Evolutionary conservation across 1,284 basidiomycete species (phyloP).

Genomic region (Abortiporus biennis): DNA sequence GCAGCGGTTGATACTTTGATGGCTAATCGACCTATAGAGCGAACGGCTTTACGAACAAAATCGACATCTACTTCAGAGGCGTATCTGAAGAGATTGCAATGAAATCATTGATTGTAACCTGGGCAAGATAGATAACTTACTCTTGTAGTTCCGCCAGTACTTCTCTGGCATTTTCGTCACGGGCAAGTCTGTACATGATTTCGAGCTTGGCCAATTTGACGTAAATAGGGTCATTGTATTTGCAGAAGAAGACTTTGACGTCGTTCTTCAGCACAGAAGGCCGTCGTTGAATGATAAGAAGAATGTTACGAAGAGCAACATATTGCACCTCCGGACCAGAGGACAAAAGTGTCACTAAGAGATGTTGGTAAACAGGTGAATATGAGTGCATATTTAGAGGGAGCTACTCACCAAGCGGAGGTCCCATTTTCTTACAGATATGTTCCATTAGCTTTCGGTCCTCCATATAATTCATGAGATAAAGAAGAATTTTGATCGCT

Average conservation of each 20-base stretch:
- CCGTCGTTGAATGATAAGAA: constrained; percentile 93
- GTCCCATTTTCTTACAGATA: constrained; percentile 96
- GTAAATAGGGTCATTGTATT: constrained; percentile 99
- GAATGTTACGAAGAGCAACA: constrained; percentile 93
- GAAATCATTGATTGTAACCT: not conserved
- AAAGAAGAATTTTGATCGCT: constrained; percentile 92
- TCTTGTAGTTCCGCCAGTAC: constrained; percentile 94
- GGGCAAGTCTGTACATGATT: constrained; percentile 95
- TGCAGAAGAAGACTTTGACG: constrained; percentile 99
- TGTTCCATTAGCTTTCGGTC: constrained; percentile 80
- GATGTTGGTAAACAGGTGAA: constrained; percentile 6
- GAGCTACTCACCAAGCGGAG: constrained; percentile 81
- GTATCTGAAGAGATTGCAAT: constrained; percentile 52
- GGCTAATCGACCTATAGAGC: constrained; percentile 92
- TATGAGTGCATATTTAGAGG: not conserved
- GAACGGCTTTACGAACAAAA: constrained; percentile 95
- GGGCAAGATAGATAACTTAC: constrained; percentile 37
- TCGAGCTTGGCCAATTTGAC: constrained; percentile 98
- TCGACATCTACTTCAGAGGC: constrained; percentile 98
- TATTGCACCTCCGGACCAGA: constrained; percentile 99
- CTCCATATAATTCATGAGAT: constrained; percentile 99
- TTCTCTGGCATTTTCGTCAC: constrained; percentile 86
- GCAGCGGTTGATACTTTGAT: constrained; percentile 94
- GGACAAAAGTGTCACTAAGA: constrained; percentile 78
- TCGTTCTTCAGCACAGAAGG: constrained; percentile 93